Evolutionary conservation across 2,329 filamentous ascomycete genomes (phyloP).

Genomic region (Aspergillus luchuensis): DNA sequence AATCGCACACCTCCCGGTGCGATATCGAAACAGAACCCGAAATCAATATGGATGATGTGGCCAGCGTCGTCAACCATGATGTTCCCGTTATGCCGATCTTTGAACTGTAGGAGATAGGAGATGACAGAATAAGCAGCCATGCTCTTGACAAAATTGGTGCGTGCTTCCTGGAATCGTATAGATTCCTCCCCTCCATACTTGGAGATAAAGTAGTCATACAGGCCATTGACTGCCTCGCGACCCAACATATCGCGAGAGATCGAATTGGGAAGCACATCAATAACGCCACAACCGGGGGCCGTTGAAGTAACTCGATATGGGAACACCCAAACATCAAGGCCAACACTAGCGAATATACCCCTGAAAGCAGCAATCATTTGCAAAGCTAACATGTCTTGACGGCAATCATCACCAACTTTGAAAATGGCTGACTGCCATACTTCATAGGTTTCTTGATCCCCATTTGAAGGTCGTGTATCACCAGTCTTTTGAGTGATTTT

Average conservation of each 20-base stretch:
- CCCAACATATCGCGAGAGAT: constrained; percentile 99
- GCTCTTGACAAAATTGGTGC: constrained; percentile 97
- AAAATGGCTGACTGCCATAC: constrained; percentile 99
- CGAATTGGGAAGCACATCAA: constrained; percentile 95
- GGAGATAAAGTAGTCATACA: constrained; percentile 97
- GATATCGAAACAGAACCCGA: constrained; percentile 99
- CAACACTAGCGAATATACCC: constrained; percentile 92
- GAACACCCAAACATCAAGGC: constrained; percentile 94
- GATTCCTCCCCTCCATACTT: constrained; percentile 98
- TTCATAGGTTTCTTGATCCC: constrained; percentile 67
- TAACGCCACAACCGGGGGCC: constrained; percentile 94
- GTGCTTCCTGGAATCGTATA: constrained; percentile 89
- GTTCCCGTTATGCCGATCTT: constrained; percentile 98
- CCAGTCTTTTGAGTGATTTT: constrained; percentile 22
- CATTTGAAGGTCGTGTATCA: constrained; percentile 30
- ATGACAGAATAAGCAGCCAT: constrained; percentile 99
- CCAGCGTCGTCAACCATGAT: constrained; percentile 99
- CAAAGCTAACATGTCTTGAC: constrained; percentile 92
- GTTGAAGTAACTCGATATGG: constrained; percentile 97
- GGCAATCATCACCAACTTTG: constrained; percentile 98
- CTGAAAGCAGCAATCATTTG: constrained; percentile 98
- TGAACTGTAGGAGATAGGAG: constrained; percentile 95
- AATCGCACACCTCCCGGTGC: constrained; percentile 96
- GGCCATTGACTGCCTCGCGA: constrained; percentile 92
- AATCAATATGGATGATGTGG: constrained; percentile 98